Conservation (phyloP, 495 filamentous ascomycete species). For the Hypoxylon lienhwacheense region DNA sequence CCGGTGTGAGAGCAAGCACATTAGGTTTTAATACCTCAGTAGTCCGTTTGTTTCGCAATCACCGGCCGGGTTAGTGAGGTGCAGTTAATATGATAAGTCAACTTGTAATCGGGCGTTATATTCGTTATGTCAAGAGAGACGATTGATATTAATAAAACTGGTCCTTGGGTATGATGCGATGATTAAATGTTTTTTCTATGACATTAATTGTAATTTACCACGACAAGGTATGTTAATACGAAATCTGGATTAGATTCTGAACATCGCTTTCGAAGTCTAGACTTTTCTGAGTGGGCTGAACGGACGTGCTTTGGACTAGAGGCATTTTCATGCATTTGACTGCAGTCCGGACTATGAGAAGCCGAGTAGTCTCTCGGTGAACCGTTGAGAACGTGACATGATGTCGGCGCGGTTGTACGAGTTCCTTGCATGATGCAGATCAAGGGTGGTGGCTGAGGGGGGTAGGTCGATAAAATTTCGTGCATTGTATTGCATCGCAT, state of each 20-base stretch:
- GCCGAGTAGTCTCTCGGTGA: background rate
- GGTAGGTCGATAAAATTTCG: slow-evolving; percentile 8
- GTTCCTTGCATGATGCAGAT: slow-evolving; percentile 32
- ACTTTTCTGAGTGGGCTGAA: too few relatives aligned
- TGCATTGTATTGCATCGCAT: too few relatives aligned
- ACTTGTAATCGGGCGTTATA: too few relatives aligned
- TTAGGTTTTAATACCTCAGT: background rate
- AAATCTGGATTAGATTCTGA: slow-evolving; percentile 8
- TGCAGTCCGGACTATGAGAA: background rate
- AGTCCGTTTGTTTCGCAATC: background rate
- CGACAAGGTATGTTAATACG: background rate
- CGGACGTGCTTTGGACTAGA: background rate
- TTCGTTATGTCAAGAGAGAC: too few relatives aligned
- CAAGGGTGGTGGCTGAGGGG: slow-evolving; percentile 18
- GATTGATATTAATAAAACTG: slow-evolving; percentile 24
- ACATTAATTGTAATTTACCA: too few relatives aligned
- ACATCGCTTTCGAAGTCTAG: slow-evolving; percentile 5
- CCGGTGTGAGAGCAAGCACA: slow-evolving; percentile 9
- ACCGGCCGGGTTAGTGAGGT: background rate
- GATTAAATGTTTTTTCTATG: too few relatives aligned
- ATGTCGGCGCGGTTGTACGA: slow-evolving; percentile 11
- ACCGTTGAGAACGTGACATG: slow-evolving; percentile 15
- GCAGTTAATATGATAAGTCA: slow-evolving; percentile 22
- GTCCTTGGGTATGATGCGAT: slow-evolving; percentile 8
- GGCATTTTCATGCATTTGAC: slow-evolving; percentile 1